Evolutionary conservation across 495 filamentous ascomycete genomes (phyloP).

Genomic region (Penicillium bovifimosum): DNA sequence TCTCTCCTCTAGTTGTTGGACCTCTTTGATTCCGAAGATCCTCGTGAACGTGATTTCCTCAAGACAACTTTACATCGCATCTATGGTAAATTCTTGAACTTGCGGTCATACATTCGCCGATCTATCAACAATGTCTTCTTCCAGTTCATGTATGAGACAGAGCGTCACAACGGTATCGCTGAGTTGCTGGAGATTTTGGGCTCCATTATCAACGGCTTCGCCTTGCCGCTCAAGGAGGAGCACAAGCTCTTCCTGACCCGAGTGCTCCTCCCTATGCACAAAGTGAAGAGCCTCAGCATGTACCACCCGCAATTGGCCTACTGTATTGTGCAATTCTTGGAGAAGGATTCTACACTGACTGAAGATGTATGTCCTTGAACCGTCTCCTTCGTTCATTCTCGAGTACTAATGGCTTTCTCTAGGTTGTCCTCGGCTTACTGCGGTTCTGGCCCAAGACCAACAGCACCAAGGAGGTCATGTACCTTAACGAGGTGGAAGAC

Average conservation of each 20-base stretch:
- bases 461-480: conserved; percentile 99
- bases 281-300: conserved; percentile 99
- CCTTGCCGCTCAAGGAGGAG: conserved; percentile 94
- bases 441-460: conserved; percentile 99
- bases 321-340: conserved; percentile 98
- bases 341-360: conserved; percentile 95
- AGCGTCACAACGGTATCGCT: conserved; percentile 96
- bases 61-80: conserved; percentile 98
- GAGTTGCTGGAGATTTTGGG: conserved; percentile 95
- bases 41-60: conserved; percentile 91
- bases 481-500: conserved; percentile 97
- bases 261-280: conserved; percentile 89
- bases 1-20: conserved; percentile 65
- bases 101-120: conserved; percentile 92
- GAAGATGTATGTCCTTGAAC: conserved; percentile 67
- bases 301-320: conserved; percentile 98
- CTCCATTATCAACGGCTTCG: conserved; percentile 99
- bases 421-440: conserved; percentile 92
- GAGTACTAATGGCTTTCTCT: conserved; percentile 3
- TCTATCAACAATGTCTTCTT: conserved; percentile 99
- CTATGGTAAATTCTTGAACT: conserved; percentile 98
- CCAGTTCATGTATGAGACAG: conserved; percentile 98
- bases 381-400: neutral
- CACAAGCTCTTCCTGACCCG: conserved; percentile 97
- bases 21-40: conserved; percentile 97